A percentile compares a stretch with the other conserved stretches of the same genome.
phyloP scores from a whole-genome alignment of 495 filamentous ascomycete genomes.

The Tuber magnatum region DNA sequence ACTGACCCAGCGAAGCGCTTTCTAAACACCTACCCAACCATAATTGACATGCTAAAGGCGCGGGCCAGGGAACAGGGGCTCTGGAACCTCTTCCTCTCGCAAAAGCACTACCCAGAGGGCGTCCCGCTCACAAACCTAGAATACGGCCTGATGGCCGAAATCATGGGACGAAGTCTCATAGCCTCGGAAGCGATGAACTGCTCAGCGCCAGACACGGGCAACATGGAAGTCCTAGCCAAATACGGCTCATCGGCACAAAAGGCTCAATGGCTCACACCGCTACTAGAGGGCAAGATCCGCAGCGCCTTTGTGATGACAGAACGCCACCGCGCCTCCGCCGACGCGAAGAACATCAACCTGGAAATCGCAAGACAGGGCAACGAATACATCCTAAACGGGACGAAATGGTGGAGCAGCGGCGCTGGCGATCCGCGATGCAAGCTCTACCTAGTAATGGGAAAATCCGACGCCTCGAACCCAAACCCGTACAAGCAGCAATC shows the following conservation, averaged over 20 bases:
- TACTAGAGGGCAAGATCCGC: conserved; percentile 78
- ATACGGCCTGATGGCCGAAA: conserved; percentile 89
- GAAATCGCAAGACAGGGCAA: conserved; percentile 72
- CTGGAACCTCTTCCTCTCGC: conserved; percentile 97
- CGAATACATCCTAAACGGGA: conserved; percentile 78
- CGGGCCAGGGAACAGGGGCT: conserved; percentile 78
- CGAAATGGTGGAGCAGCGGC: conserved; percentile 77
- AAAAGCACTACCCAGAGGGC: conserved; percentile 87
- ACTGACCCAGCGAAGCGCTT: conserved; percentile 35
- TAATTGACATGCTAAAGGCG: conserved; percentile 82
- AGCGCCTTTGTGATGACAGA: conserved; percentile 94
- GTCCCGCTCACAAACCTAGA: conserved; percentile 86
- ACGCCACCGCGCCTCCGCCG: conserved; percentile 73
- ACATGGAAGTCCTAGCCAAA: conserved; percentile 93
- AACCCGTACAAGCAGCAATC: conserved; percentile 82
- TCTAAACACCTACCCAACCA: conserved; percentile 58
- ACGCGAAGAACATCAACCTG: conserved; percentile 82
- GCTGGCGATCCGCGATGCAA: conserved; percentile 85
- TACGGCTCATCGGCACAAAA: conserved; percentile 90
- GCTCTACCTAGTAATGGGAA: conserved; percentile 89
- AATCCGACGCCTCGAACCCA: conserved; percentile 61
- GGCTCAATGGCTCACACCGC: conserved; percentile 70
- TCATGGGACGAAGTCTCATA: conserved; percentile 67
- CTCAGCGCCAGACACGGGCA: conserved; percentile 84
- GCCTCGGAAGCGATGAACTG: conserved; percentile 89